Evolutionary conservation across 2,329 filamentous ascomycete species (phyloP), one percentile per base, ranked within the genome.

Genomic region (Curvularia lunata): DNA sequence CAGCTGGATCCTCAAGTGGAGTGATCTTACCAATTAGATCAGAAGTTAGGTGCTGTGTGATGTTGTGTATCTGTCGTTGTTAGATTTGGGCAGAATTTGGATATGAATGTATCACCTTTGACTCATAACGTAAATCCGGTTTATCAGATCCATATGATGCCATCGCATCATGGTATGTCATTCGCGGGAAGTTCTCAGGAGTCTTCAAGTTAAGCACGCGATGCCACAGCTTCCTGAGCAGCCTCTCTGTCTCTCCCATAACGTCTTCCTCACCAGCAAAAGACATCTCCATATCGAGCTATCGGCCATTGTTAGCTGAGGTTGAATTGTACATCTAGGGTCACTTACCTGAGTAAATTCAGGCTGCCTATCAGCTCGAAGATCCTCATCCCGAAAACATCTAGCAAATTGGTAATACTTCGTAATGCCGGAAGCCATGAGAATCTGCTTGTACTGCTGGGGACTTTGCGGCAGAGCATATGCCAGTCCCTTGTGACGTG

Each of bases 371-470:
- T 99, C 96, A 1, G 94, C 91, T 19, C 95, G 85, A 34, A 95
- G 82, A 75, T 98, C 96, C 73, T 99, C 95, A 71, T 99, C 96
- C 13, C 95, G 88, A 77, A 97, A 99, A 73, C 95, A 99, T 63
- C 88, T 89, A 1, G 95, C 96, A 78, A 97, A 92, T 70, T 99
- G 95, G 76, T 89, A 96, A 75, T 99, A 99, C 40, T 85, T 86
- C 1, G 83, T 80, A 10, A 97, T 85, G 0, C 94, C 94, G 59
- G 91, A 90, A 0, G 92, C 91, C 92, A 99, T 98, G 41, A 99
- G 84, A 1, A 97, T 91, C 79, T 99, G 95, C 79, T 99, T 99
- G 75, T 98, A 99, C 76, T 99, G 95, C 75, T 99, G 95, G 0
- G 95, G 95, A 64, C 94, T 98, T 75, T 99, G 96, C 0, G 93